Base-by-base conservation (phyloP, 73 alveolate genomes). In the Tetrahymena elliotti region DNA sequence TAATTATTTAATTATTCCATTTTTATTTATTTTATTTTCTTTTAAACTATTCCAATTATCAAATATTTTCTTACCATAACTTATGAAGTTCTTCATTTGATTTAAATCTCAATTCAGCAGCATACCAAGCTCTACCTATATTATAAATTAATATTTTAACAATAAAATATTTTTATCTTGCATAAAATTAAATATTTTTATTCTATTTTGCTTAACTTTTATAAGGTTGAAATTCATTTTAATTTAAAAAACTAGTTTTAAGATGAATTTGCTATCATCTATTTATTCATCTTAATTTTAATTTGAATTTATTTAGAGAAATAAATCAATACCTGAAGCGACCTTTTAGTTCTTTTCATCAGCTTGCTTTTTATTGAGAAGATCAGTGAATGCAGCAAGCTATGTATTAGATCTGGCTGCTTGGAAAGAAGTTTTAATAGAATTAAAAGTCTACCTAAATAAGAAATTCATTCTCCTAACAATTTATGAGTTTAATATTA, bases 101-200 rank as follows among this genome's bases (percentile, higher is more conserved):
- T 94, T 97, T 97, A 8, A 97, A 93, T 93, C 99, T 93, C 52
- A 97, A 96, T 93, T 97, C 99, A 22, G 94, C 96, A 37, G 98
- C 97, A 38, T 97, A 83, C 99, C 99, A 97, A 10, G 99, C 68
- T 83, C 99, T 93, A 93, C 99, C 99, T 53, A 93, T 35, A 39
- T 83, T 84, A 15, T 84, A 27, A 68, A 18, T 68, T 22, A 27
- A 27, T 68, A 11, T 24, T 6, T 68, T 68, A 22, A 18, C 34
- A 27, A 68, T 68, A 68, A 68, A 47, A 8, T 47, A 47, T 47
- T 47, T 8, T 18, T 18, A 1, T 18, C 1, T 1, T 12, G 82
- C 13, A 18, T 47, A 47, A 12, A 13, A 0, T 3, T 8, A 12
- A 47, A 13, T 47, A 47, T 47, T 47, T 47, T 47, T 18, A 27